Conservation (phyloP, 2,329 filamentous ascomycete genomes). For the Talaromyces sp. region DNA sequence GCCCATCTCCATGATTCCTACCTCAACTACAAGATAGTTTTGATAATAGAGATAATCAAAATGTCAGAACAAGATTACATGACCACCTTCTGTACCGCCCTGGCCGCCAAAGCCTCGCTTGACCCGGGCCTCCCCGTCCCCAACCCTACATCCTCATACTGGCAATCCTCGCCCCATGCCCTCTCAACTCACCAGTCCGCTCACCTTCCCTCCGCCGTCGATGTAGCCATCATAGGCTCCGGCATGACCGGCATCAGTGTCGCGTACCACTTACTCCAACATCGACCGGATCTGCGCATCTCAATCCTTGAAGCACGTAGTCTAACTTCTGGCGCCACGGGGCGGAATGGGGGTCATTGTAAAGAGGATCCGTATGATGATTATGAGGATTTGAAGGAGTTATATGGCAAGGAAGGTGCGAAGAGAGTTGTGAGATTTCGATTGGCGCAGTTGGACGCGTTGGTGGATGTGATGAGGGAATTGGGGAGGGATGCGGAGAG, state of each 20-base stretch:
- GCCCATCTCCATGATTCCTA: background rate
- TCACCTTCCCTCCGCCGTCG: slow-evolving; percentile 25
- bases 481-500: slow-evolving; percentile 8
- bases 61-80: slow-evolving; percentile 17
- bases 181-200: slow-evolving; percentile 31
- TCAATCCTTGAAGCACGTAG: slow-evolving; percentile 35
- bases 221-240: slow-evolving; percentile 36
- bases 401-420: slow-evolving; percentile 30
- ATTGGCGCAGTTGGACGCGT: slow-evolving; percentile 18
- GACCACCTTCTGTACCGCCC: slow-evolving; percentile 17
- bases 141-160: slow-evolving; percentile 37
- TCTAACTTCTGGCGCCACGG: slow-evolving; percentile 37
- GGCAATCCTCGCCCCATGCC: slow-evolving; percentile 34
- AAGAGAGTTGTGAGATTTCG: slow-evolving; percentile 37
- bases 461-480: slow-evolving; percentile 15
- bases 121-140: slow-evolving; percentile 37
- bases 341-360: slow-evolving; percentile 37
- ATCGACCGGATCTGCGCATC: slow-evolving; percentile 26
- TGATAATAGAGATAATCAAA: background rate
- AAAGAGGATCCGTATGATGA: slow-evolving; percentile 70
- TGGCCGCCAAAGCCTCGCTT: slow-evolving; percentile 13
- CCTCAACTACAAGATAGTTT: background rate
- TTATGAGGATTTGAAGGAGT: slow-evolving; percentile 67
- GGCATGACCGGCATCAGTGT: slow-evolving; percentile 36
- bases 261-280: slow-evolving; percentile 30